A percentile compares a stretch with the other conserved stretches of the same genome.
Conservation (phyloP, 2,329 filamentous ascomycete genomes). For the Cytospora chrysosperma region DNA sequence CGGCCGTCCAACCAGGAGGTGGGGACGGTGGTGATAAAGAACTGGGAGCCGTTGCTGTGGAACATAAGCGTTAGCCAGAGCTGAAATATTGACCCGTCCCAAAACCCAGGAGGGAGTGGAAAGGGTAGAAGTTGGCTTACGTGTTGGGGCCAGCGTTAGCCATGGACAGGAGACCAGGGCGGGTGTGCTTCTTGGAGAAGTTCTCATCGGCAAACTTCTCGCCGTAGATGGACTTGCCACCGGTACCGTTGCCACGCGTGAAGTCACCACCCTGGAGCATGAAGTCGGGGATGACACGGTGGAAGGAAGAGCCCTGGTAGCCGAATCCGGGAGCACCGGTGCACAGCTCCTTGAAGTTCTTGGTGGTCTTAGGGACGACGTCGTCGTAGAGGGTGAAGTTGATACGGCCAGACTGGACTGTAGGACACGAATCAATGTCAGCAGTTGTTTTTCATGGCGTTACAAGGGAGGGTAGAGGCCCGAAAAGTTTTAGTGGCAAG, state of each 20-base stretch:
- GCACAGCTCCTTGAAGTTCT: slow-evolving; percentile 85
- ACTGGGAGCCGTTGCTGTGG: slow-evolving; percentile 92
- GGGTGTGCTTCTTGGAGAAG: slow-evolving; percentile 73
- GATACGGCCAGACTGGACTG: slow-evolving; percentile 76
- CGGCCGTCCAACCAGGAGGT: slow-evolving; percentile 83
- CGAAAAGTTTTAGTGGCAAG: slow-evolving; percentile 12
- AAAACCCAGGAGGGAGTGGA: too few relatives aligned
- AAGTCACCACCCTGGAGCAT: slow-evolving; percentile 98
- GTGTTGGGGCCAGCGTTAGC: slow-evolving; percentile 96
- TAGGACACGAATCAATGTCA: slow-evolving; percentile 22
- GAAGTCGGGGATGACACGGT: slow-evolving; percentile 89
- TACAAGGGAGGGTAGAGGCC: slow-evolving; percentile 2
- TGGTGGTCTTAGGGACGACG: slow-evolving; percentile 81
- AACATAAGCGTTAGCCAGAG: slow-evolving; percentile 25
- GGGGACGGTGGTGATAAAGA: slow-evolving; percentile 92
- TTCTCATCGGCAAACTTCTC: slow-evolving; percentile 95
- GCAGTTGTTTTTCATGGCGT: not conserved
- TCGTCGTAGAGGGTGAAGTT: slow-evolving; percentile 86
- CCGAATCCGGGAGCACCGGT: slow-evolving; percentile 78
- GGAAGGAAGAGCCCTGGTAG: slow-evolving; percentile 81
- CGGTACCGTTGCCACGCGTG: slow-evolving; percentile 85
- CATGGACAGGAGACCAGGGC: slow-evolving; percentile 85
- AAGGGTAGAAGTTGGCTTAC: slow-evolving; percentile 42
- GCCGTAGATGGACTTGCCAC: slow-evolving; percentile 92
- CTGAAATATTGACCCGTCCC: not conserved